Percentiles rank a stretch among this genome's conserved stretches.
Conservation (phyloP, 2,329 filamentous ascomycete genomes). For the Beauveria varroae region DNA sequence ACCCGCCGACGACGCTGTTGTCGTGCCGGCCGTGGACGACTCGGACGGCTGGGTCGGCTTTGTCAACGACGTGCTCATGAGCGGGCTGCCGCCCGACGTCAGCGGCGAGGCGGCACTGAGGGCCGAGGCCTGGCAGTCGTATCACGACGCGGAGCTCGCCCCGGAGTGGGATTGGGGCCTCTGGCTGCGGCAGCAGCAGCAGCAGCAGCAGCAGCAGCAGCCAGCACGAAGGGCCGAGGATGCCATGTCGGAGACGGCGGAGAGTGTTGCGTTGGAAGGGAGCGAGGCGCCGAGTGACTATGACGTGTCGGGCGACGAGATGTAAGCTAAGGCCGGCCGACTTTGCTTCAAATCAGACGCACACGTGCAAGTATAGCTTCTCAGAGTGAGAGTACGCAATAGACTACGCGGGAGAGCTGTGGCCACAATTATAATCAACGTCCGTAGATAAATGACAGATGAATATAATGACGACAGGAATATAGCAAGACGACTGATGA, state of each 20-base stretch:
- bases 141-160: constrained; percentile 14
- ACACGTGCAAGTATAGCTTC: too few species aligned
- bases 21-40: constrained; percentile 17
- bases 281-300: too few species aligned
- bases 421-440: constrained; percentile 6
- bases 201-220: background rate
- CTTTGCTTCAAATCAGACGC: background rate
- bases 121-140: constrained; percentile 18
- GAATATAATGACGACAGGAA: background rate
- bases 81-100: constrained; percentile 16
- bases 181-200: constrained; percentile 16
- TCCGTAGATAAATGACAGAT: constrained; percentile 2
- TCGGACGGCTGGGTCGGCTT: constrained; percentile 20
- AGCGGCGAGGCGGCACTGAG: constrained; percentile 19
- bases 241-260: too few species aligned
- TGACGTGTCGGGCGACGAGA: too few species aligned
- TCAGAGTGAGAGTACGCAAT: too few species aligned
- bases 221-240: background rate
- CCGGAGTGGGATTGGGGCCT: constrained; percentile 17
- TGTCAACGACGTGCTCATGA: constrained; percentile 18
- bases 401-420: too few species aligned
- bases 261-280: too few species aligned
- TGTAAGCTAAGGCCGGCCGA: too few species aligned
- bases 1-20: constrained; percentile 9
- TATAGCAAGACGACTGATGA: background rate